Percentiles rank a stretch among this genome's conserved stretches.
Evolutionary conservation across 2,329 filamentous ascomycete genomes (phyloP).

Genomic region (Fusarium verticillioides): DNA sequence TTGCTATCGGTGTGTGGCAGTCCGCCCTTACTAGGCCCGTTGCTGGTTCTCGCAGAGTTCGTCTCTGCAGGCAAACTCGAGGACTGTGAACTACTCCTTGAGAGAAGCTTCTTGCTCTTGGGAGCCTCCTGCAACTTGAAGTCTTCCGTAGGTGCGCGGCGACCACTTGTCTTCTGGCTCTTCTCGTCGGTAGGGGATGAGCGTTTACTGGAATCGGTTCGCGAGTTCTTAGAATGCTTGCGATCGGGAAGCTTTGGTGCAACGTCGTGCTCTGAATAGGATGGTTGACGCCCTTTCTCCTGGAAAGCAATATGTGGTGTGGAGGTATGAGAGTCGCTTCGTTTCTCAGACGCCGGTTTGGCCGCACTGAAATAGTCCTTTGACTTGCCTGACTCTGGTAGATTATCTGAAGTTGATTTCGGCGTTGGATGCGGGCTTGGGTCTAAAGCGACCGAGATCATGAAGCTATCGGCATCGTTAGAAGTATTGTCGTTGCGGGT

Average conservation of each 20-base stretch:
- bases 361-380: conserved; percentile 68
- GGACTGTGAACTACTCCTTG: conserved; percentile 58
- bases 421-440: conserved; percentile 71
- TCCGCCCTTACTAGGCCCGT: conserved; percentile 48
- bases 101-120: conserved; percentile 64
- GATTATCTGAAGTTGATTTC: conserved; percentile 61
- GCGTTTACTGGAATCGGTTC: conserved; percentile 51
- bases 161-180: conserved; percentile 49
- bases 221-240: conserved; percentile 57
- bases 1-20: conserved; percentile 52
- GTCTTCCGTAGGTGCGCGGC: conserved; percentile 61
- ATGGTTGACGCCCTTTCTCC: conserved; percentile 74
- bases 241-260: conserved; percentile 59
- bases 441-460: conserved; percentile 81
- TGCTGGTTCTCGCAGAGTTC: conserved; percentile 50
- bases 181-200: conserved; percentile 54
- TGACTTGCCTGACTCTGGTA: conserved; percentile 57
- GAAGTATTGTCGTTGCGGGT: conserved; percentile 57
- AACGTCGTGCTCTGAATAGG: conserved; percentile 65
- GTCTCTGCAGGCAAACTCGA: conserved; percentile 52
- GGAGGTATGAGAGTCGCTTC: conserved; percentile 62
- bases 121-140: conserved; percentile 87
- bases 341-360: conserved; percentile 59
- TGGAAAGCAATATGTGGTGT: conserved; percentile 95
- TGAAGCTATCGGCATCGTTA: conserved; percentile 74